A percentile compares a stretch with the other conserved stretches of the same genome.
phyloP scores from a whole-genome alignment of 108 stramenopile genomes.

The Seminavis robusta region DNA sequence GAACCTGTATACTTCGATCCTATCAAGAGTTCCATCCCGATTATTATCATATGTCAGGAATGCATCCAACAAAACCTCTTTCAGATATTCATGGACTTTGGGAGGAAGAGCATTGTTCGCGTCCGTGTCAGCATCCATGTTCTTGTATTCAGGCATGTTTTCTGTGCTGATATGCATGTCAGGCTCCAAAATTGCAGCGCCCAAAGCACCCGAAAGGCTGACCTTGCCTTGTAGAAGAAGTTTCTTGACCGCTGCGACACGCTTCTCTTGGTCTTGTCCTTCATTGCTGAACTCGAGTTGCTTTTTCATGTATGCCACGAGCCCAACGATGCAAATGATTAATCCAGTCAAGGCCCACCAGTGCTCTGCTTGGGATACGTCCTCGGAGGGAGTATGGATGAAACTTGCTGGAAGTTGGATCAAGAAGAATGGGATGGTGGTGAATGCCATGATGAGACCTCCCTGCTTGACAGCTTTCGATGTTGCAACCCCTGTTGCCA shows the following conservation, averaged over 20 bases:
- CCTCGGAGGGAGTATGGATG: slow-evolving; percentile 28
- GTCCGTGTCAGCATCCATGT: slow-evolving; percentile 9
- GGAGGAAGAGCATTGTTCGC: slow-evolving; percentile 23
- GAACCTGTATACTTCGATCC: slow-evolving; percentile 59
- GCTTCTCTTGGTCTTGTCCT: slow-evolving; percentile 46
- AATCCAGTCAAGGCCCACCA: slow-evolving; percentile 59
- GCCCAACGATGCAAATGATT: slow-evolving; percentile 50
- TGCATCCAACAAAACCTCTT: slow-evolving; percentile 71
- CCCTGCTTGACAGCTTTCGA: slow-evolving; percentile 29
- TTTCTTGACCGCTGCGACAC: slow-evolving; percentile 62
- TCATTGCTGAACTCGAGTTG: slow-evolving; percentile 59
- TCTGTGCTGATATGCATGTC: slow-evolving; percentile 1
- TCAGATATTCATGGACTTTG: slow-evolving; percentile 43
- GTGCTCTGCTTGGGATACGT: slow-evolving; percentile 43
- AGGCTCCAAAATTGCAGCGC: too few relatives aligned
- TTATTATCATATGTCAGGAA: slow-evolving; percentile 87
- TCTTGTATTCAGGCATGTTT: slow-evolving; percentile 8
- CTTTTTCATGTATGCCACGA: slow-evolving; percentile 58
- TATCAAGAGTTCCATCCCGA: slow-evolving; percentile 61
- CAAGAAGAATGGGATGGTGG: slow-evolving; percentile 62
- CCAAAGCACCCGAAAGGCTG: slow-evolving; percentile 45
- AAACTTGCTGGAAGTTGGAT: slow-evolving; percentile 68
- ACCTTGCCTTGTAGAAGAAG: slow-evolving; percentile 49
- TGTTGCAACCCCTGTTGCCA: slow-evolving; percentile 42
- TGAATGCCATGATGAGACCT: slow-evolving; percentile 62